A percentile compares a stretch with the other conserved stretches of the same genome.
Evolutionary conservation across 768 basidiomycete genomes (phyloP).

Genomic region (Sarcodon sp.): DNA sequence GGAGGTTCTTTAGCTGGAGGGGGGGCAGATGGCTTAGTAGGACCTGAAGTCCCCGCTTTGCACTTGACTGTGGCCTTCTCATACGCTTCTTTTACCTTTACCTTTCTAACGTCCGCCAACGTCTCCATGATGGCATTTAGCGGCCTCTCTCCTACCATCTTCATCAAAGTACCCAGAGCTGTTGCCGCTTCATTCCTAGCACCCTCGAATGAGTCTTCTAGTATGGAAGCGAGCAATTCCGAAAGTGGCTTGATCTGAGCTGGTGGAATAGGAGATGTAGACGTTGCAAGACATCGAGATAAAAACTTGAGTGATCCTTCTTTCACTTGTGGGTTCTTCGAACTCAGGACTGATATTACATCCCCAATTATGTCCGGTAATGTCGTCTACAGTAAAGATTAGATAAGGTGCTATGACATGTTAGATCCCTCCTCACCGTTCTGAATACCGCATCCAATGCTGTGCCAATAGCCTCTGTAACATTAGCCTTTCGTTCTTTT

Average conservation of each 20-base stretch:
- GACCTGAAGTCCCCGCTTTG: constrained; percentile 48
- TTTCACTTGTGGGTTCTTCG: constrained; percentile 96
- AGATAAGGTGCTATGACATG: constrained; percentile 1
- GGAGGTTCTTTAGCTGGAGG: constrained; percentile 18
- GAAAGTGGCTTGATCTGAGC: constrained; percentile 74
- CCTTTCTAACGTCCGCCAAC: constrained; percentile 76
- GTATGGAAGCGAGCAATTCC: constrained; percentile 56
- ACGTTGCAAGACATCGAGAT: constrained; percentile 60
- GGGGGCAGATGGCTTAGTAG: constrained; percentile 24
- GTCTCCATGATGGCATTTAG: constrained; percentile 79
- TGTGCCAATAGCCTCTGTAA: constrained; percentile 78
- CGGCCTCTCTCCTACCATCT: constrained; percentile 90
- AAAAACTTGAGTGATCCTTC: constrained; percentile 87
- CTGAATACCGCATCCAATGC: constrained; percentile 83
- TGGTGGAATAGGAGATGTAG: constrained; percentile 55
- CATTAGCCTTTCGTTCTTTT: constrained; percentile 88
- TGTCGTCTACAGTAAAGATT: constrained; percentile 38
- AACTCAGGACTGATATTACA: constrained; percentile 59
- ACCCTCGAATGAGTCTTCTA: constrained; percentile 84
- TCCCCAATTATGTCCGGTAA: constrained; percentile 78
- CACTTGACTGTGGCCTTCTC: constrained; percentile 90
- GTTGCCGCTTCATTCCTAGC: constrained; percentile 85
- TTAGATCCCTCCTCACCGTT: constrained; percentile 43
- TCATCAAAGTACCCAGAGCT: constrained; percentile 85
- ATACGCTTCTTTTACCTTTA: constrained; percentile 88